Base-by-base conservation (phyloP, 495 filamentous ascomycete species). In the Podospora australis region DNA sequence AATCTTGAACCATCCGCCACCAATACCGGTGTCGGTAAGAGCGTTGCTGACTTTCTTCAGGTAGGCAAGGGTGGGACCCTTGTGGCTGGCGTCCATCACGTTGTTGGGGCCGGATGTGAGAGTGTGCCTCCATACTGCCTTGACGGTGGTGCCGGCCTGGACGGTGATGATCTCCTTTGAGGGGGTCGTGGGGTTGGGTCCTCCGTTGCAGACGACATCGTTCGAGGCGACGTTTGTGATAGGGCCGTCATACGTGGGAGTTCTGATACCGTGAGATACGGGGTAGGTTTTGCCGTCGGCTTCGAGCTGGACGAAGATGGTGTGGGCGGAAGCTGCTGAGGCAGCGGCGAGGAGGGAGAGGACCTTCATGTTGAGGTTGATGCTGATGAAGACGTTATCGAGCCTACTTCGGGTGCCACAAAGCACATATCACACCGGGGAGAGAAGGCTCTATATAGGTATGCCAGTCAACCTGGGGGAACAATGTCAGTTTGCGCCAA, bases 181-280 rank as follows among this genome's bases (percentile, higher is more conserved):
- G 9, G 70, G 58, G 20, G 51, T 68, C 4, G 66, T 75, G 3
- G 76, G 74, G 52, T 81, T 79, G 4, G 77, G 73, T 0, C 73
- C 70, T 3, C 78, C 75, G 48, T 81, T 80, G 68, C 78, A 80
- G 32, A 71, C 73, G 44, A 80, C 54, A 44, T 72, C 64, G 44
- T 67, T 59, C 26, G 65, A 70, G 21, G 58, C 70, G 7, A 81
- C 77, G 48, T 81, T 70, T 3, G 60, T 69, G 63, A 77, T 77
- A 13, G 78, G 78, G 17, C 69, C 67, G 50, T 73, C 67, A 50
- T 70, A 70, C 2, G 56, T 58, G 3, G 70, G 68, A 1, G 61
- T 63, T 3, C 70, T 61, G 35, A 73, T 65, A 4, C 35, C 70
- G 36, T 73, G 28, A 2, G 58, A 61, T 3, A 64, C 49, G 0